Evolutionary conservation across 768 basidiomycete genomes (phyloP), one percentile per base, ranked within the genome.

Genomic region (Suillus cothurnatus): DNA sequence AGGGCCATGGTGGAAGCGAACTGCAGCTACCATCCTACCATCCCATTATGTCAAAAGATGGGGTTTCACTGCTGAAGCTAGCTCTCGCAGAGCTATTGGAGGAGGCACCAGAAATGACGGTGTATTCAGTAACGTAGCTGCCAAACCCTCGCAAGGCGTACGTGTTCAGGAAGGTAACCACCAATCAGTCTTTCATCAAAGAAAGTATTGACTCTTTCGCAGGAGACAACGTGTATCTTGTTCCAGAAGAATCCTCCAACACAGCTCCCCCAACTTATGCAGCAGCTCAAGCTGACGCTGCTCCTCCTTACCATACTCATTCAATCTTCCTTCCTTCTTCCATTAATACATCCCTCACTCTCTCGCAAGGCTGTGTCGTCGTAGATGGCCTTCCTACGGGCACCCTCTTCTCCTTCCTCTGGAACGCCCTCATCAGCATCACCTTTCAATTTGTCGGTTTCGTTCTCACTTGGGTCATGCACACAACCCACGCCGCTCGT

Each of bases 401-500:
- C 26, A 86, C 88, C 14, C 71, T 95, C 38, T 96, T 97, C 76
- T 88, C 88, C 15, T 96, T 95, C 81, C 84, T 92, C 47, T 98
- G 93, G 94, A 95, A 94, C 73, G 84, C 93, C 73, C 89, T 98
- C 64, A 89, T 99, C 66, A 95, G 94, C 64, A 85, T 96, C 63
- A 95, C 94, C 28, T 99, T 99, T 91, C 97, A 98, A 80, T 97
- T 98, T 71, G 89, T 98, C 71, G 97, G 91, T 41, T 95, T 93
- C 82, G 83, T 90, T 59, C 84, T 98, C 76, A 99, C 96, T 11
- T 98, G 95, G 78, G 90, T 99, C 64, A 85, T 99, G 36, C 93
- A 94, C 76, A 92, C 90, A 3, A 95, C 95, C 2, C 97, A 99
- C 74, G 92, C 97, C 6, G 94, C 94, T 38, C 91, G 95, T 70